A percentile compares a stretch with the other conserved stretches of the same genome.
Evolutionary conservation across 192 early-diverging fungal species (phyloP).

Genomic region (Lobulomyces angularis): DNA sequence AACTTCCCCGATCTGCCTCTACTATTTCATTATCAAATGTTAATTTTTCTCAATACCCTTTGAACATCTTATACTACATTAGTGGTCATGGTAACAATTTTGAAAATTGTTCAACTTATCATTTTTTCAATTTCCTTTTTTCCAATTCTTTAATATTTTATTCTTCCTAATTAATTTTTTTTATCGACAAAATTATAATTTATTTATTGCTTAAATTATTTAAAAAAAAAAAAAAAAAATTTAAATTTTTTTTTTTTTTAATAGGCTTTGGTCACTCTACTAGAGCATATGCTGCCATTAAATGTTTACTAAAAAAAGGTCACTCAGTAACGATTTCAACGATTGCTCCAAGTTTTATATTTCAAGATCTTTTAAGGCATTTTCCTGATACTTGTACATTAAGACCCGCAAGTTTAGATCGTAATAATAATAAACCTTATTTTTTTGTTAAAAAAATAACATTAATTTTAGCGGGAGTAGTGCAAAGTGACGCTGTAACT

Average conservation of each 20-base stretch:
- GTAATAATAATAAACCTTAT: slow-evolving; percentile 6
- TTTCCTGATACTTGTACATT: slow-evolving; percentile 5
- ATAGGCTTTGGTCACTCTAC: no score
- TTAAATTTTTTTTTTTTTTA: slow-evolving; percentile 3
- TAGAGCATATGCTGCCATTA: no score
- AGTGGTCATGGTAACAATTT: not conserved
- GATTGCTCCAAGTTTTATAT: slow-evolving; percentile 17
- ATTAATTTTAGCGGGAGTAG: slow-evolving; percentile 17
- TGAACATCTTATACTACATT: not conserved
- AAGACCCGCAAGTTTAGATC: slow-evolving; percentile 3
- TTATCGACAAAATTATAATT: not conserved
- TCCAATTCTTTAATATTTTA: not conserved
- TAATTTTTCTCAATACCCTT: no score
- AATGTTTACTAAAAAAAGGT: slow-evolving; percentile 14
- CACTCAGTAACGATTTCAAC: slow-evolving; percentile 23
- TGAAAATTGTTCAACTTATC: not conserved
- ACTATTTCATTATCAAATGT: no score
- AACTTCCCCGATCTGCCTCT: no score
- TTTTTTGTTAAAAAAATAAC: not conserved
- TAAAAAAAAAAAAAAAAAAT: not conserved
- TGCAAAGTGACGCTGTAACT: slow-evolving; percentile 30
- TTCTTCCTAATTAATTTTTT: slow-evolving; percentile 5
- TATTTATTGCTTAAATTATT: not conserved
- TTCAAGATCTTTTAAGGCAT: slow-evolving; percentile 11
- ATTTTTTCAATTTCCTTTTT: not conserved